Evolutionary conservation across 306 rosid genomes (phyloP).

Genomic region (Quercus suber): DNA sequence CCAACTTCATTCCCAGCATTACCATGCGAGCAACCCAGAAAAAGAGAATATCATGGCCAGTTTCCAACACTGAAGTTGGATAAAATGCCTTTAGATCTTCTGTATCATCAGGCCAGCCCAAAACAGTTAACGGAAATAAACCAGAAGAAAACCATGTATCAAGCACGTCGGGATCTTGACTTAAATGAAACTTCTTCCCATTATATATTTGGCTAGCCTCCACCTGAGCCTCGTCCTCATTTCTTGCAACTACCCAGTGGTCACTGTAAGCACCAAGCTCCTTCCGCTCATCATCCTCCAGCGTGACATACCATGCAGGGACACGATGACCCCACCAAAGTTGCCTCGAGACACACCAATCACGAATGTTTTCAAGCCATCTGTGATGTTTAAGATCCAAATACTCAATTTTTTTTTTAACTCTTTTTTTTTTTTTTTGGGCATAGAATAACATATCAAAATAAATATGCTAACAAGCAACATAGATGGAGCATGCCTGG

Average conservation of each 20-base stretch:
- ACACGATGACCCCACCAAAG: slow-evolving; percentile 99
- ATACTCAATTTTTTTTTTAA: neutral
- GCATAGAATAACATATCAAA: neutral
- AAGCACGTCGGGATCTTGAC: slow-evolving; percentile 91
- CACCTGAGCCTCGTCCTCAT: slow-evolving; percentile 62
- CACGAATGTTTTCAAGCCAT: slow-evolving; percentile 92
- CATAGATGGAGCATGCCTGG: slow-evolving; percentile 9
- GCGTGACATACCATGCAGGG: slow-evolving; percentile 87
- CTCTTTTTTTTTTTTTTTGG: neutral
- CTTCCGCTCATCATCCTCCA: slow-evolving; percentile 64
- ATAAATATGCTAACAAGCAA: neutral
- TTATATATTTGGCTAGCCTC: slow-evolving; percentile 50
- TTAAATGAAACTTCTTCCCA: slow-evolving; percentile 62
- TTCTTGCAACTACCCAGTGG: slow-evolving; percentile 89
- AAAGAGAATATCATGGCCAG: slow-evolving; percentile 93
- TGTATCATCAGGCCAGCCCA: slow-evolving; percentile 95
- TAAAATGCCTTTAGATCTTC: slow-evolving; percentile 81
- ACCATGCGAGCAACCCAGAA: slow-evolving; percentile 99
- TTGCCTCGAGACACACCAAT: slow-evolving; percentile 96
- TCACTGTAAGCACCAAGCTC: slow-evolving; percentile 71
- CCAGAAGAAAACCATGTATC: slow-evolving; percentile 99
- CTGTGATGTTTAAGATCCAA: slow-evolving; percentile 38
- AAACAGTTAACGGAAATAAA: slow-evolving; percentile 80
- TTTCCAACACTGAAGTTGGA: slow-evolving; percentile 96
- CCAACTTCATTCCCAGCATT: slow-evolving; percentile 82